Conservation (phyloP, 75 land plant species). For the Cryptomeria japonica region DNA sequence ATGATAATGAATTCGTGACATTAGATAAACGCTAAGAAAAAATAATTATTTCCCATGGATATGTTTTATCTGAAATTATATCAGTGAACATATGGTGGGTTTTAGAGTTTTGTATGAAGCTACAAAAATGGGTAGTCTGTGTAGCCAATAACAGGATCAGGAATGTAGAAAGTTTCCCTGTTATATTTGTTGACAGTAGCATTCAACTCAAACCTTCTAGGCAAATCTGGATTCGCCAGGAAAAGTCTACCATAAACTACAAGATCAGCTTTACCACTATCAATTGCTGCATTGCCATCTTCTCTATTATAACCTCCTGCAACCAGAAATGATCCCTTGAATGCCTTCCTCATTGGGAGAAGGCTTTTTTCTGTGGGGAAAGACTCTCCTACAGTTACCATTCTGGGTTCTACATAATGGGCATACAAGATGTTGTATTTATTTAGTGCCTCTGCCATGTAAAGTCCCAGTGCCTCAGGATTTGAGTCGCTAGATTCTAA, state of each 20-base stretch:
- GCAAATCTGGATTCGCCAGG: conserved; percentile 57
- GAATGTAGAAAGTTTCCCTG: conserved; percentile 38
- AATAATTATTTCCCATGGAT: not conserved
- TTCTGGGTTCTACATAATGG: conserved; percentile 38
- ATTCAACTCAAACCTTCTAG: conserved; percentile 42
- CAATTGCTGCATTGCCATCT: conserved; percentile 41
- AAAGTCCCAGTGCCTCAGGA: conserved; percentile 36
- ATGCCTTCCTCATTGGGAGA: conserved; percentile 34
- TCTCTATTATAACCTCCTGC: conserved; percentile 56
- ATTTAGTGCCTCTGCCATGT: conserved; percentile 34
- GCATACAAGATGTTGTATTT: conserved; percentile 30
- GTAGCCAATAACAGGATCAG: conserved; percentile 45
- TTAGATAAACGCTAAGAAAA: not conserved
- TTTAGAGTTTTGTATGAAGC: not conserved
- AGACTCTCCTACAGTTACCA: not conserved
- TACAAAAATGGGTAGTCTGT: conserved; percentile 53
- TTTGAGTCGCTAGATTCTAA: conserved; percentile 35
- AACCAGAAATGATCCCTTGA: conserved; percentile 44
- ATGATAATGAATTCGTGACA: not conserved
- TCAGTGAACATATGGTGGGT: not conserved
- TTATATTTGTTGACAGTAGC: conserved; percentile 51
- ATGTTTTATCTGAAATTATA: not conserved
- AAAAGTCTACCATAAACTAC: conserved; percentile 49
- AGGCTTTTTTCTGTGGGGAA: conserved; percentile 20
- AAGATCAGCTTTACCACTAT: conserved; percentile 32